phyloP scores from a whole-genome alignment of 1,284 basidiomycete species.

The Marasmius oreades region DNA sequence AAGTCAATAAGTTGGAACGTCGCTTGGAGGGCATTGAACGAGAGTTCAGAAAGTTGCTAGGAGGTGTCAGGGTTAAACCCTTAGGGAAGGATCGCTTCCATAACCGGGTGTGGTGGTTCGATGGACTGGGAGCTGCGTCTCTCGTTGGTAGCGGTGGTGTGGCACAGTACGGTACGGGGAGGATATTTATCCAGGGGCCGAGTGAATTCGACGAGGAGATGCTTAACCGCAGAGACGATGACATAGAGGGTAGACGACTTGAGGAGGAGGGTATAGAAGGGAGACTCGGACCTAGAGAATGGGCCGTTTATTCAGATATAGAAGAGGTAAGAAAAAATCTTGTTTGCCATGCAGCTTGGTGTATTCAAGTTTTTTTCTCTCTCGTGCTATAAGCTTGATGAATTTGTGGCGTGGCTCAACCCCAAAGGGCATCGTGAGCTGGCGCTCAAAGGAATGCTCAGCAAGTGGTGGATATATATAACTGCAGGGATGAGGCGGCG shows the following conservation, averaged over 20 bases:
- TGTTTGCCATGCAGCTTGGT: not conserved
- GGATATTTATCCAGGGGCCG: constrained; percentile 89
- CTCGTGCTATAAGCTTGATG: constrained; percentile 57
- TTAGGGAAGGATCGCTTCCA: constrained; percentile 91
- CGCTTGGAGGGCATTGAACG: constrained; percentile 86
- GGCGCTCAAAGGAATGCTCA: constrained; percentile 75
- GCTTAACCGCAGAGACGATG: constrained; percentile 55
- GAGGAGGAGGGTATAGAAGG: constrained; percentile 79
- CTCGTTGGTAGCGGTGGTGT: constrained; percentile 72
- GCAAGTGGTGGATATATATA: constrained; percentile 85
- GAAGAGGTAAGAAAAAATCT: constrained; percentile 64
- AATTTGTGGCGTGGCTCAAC: constrained; percentile 88
- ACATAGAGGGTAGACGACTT: constrained; percentile 54
- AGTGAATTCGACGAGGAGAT: constrained; percentile 75
- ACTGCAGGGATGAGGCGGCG: constrained; percentile 78
- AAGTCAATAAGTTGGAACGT: constrained; percentile 75
- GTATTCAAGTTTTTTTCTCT: not conserved
- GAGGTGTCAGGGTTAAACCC: constrained; percentile 82
- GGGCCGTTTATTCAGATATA: constrained; percentile 85
- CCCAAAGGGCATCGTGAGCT: constrained; percentile 86
- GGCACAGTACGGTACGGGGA: constrained; percentile 81
- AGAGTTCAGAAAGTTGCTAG: constrained; percentile 86
- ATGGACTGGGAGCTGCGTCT: constrained; percentile 86
- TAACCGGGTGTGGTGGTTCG: constrained; percentile 98
- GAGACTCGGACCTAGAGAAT: constrained; percentile 73